Percentiles rank a stretch among this genome's conserved stretches.
phyloP scores from a whole-genome alignment of 2,329 filamentous ascomycete species.

The Colletotrichum tabaci region DNA sequence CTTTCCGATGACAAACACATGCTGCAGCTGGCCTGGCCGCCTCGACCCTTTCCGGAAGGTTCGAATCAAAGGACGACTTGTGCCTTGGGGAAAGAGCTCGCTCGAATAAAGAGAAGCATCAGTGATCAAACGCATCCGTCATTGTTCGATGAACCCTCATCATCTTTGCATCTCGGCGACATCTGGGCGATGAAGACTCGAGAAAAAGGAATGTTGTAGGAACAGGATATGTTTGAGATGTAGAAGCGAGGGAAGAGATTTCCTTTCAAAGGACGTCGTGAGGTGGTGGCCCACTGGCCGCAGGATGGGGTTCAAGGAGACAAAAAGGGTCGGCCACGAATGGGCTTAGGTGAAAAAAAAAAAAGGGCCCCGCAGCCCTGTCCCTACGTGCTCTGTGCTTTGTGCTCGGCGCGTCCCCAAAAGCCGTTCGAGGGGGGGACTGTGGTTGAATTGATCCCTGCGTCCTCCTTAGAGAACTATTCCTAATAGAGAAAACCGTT shows the following conservation, averaged over 20 bases:
- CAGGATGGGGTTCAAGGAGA: neutral
- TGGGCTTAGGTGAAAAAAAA: too few relatives aligned
- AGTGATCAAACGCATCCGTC: too few relatives aligned
- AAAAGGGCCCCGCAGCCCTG: conserved; percentile 11
- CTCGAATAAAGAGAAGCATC: too few relatives aligned
- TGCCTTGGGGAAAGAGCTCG: too few relatives aligned
- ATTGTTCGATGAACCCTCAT: too few relatives aligned
- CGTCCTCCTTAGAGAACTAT: neutral
- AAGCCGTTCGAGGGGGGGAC: neutral
- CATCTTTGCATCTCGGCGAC: too few relatives aligned
- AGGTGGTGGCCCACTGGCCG: too few relatives aligned
- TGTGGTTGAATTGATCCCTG: neutral
- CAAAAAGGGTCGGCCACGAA: conserved; percentile 36
- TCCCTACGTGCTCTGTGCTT: neutral
- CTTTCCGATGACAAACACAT: neutral
- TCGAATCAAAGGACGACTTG: neutral
- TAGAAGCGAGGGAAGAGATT: too few relatives aligned
- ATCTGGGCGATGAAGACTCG: too few relatives aligned
- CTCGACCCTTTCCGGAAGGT: neutral
- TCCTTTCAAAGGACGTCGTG: too few relatives aligned
- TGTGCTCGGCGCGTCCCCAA: neutral
- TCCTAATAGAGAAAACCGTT: neutral
- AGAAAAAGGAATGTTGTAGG: neutral
- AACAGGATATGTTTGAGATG: too few relatives aligned
- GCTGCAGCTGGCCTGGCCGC: neutral